These are phyloP conservation scores for Trichoderma brevicompactum DNA, from an alignment of 2,329 filamentous ascomycete species.

Conservation along the genomic window DNA sequence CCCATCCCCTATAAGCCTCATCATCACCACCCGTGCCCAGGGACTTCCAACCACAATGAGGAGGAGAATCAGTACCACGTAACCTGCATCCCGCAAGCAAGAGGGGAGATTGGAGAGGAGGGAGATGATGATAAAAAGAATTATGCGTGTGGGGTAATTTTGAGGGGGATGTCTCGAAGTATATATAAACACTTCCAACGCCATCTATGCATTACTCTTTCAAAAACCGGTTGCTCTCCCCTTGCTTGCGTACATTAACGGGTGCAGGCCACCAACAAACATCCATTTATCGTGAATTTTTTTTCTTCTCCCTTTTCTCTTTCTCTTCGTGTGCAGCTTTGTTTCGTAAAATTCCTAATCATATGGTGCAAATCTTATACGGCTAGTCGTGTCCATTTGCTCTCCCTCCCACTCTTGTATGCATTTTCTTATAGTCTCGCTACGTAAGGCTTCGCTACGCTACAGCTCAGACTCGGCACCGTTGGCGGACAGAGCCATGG, in stretches of 20 bases:
- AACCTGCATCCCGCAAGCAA: background rate
- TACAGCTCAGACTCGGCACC: slow-evolving; percentile 62
- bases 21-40: background rate
- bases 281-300: background rate
- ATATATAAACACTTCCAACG: slow-evolving; percentile 36
- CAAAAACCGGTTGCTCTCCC: background rate
- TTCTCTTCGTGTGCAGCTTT: background rate
- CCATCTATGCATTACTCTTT: slow-evolving; percentile 41
- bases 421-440: slow-evolving; percentile 20
- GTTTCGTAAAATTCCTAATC: slow-evolving; percentile 11
- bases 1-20: background rate
- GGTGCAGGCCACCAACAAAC: background rate
- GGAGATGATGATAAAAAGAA: background rate
- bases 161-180: slow-evolving; percentile 1
- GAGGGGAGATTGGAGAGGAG: background rate
- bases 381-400: background rate
- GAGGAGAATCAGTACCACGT: background rate
- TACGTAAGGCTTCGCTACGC: slow-evolving; percentile 31
- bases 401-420: slow-evolving; percentile 12
- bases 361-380: slow-evolving; percentile 7
- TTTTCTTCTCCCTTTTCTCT: background rate
- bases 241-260: slow-evolving; percentile 6
- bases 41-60: slow-evolving; percentile 9
- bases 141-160: slow-evolving; percentile 13
- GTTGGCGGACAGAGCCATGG: slow-evolving; percentile 61